These are phyloP conservation scores for Nicotiana tomentosiformis DNA, from an alignment of 257 asterid species.

Conservation along the genomic window DNA sequence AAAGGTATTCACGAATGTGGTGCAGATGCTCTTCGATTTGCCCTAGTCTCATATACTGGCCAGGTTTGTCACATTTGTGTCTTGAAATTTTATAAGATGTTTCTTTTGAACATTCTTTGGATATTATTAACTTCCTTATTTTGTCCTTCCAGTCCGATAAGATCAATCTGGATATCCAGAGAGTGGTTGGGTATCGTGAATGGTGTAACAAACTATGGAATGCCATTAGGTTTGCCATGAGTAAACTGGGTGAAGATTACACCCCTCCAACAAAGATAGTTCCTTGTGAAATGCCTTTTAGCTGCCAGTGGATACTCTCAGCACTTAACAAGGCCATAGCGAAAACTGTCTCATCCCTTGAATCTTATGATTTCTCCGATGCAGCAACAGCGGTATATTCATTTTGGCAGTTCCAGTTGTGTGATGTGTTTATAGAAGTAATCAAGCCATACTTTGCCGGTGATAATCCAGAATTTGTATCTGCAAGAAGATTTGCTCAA, in stretches of 20 bases:
- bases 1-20: slow-evolving; percentile 87
- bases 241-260: slow-evolving; percentile 84
- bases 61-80: slow-evolving; percentile 39
- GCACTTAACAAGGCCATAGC: slow-evolving; percentile 76
- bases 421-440: slow-evolving; percentile 86
- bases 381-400: slow-evolving; percentile 75
- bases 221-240: slow-evolving; percentile 85
- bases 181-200: slow-evolving; percentile 87
- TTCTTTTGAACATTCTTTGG: background rate
- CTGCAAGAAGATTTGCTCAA: slow-evolving; percentile 58
- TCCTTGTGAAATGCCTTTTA: slow-evolving; percentile 60
- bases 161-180: slow-evolving; percentile 77
- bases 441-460: slow-evolving; percentile 74
- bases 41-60: slow-evolving; percentile 81
- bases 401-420: slow-evolving; percentile 84
- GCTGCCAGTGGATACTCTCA: slow-evolving; percentile 93
- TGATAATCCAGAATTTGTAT: slow-evolving; percentile 33
- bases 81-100: background rate
- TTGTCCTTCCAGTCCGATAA: slow-evolving; percentile 61
- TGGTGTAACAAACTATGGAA: slow-evolving; percentile 97
- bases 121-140: background rate
- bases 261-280: slow-evolving; percentile 49
- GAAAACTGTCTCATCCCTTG: slow-evolving; percentile 52
- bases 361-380: slow-evolving; percentile 68
- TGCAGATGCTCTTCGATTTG: slow-evolving; percentile 88